Evolutionary conservation across 345 rosid genomes (phyloP), one percentile per base, ranked within the genome.

Genomic region (Carallia brachiata): DNA sequence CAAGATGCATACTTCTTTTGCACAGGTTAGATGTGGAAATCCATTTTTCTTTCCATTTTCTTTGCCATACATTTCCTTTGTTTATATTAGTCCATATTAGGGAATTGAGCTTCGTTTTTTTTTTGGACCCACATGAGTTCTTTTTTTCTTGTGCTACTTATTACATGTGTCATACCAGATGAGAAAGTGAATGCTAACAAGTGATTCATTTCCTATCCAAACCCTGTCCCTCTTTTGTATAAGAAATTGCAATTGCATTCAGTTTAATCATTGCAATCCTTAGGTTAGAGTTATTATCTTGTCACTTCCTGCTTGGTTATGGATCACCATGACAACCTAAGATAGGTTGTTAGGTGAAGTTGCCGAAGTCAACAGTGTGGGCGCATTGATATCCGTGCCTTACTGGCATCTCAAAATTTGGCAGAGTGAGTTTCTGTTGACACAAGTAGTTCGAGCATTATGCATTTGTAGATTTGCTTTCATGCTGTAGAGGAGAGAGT

Each of bases 1-100:
- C 62, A 88, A 87, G 81, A 84, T 85, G 90, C 98, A 92, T 37
- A 52, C 84, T 81, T 86, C 94, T 17, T 87, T 90, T 79, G 87
- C 77, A 50, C 73, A 83, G 89, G 99, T 94, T 72, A 62, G 76
- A 71, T 61, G 23, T 6, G 18, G 13, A 55, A 52, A 56, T 69
- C 54, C 60, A 15, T 12, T 19, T 30, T 4, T 39, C 44, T 36
- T 47, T 54, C 65, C 60, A 36, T 62, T 64, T 32, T 52, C 44
- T 27, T 39, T 48, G 1, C 27, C 12, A 18, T 19, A 40, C 63
- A 53, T 19, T 57, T 56, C 28, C 31, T 56, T 4, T 56, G 9
- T 19, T 56, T 27, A 56, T 15, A 3, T 56, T 15, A 30, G 60
- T 56, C 34, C 27, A 27, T 2, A 27, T 19, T 7, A 56, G 60